Evolutionary conservation across 176 grass and related monocot species (phyloP), one percentile per base, ranked within the genome.

Genomic region (Pontederia paniculata): DNA sequence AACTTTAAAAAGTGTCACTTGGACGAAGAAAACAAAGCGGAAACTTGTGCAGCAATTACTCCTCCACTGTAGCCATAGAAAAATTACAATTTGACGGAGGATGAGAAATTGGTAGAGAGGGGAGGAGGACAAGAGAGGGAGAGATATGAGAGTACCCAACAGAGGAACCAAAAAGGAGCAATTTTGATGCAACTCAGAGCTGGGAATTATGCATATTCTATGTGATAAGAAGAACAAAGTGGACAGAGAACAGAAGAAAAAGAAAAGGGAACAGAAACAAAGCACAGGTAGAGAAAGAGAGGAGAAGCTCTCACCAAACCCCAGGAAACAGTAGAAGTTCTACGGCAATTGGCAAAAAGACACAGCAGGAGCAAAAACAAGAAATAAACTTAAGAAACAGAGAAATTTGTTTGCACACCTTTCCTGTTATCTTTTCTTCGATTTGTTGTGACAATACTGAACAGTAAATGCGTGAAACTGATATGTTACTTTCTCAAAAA

Each of bases 281-380:
- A 37, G 28, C 28, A 56, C 13, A 14, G 54, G 13, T 19, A 56
- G 22, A 28, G 20, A 13, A 16, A 13, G 21, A 28, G 14, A 12
- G 19, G 11, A 56, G 23, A 56, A 56, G 54, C 17, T 56, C 54
- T 23, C 54, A 56, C 54, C 23, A 22, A 56, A 56, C 54, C 54
- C 54, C 21, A 56, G 54, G 23, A 23, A 6, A 23, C 21, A 56
- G 17, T 23, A 22, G 54, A 23, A 56, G 19, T 28, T 37, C 28
- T 37, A 19, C 19, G 23, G 54, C 18, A 56, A 56, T 12, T 56
- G 54, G 54, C 54, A 56, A 56, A 56, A 56, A 23, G 21, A 12
- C 23, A 56, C 21, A 23, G 19, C 2, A 13, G 22, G 2, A 2
- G 21, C 13, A 56, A 56, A 56, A 56, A 55, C 1, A 21, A 55